phyloP scores from a whole-genome alignment of 2,329 filamentous ascomycete species.

The Ophiostoma tasmaniense region DNA sequence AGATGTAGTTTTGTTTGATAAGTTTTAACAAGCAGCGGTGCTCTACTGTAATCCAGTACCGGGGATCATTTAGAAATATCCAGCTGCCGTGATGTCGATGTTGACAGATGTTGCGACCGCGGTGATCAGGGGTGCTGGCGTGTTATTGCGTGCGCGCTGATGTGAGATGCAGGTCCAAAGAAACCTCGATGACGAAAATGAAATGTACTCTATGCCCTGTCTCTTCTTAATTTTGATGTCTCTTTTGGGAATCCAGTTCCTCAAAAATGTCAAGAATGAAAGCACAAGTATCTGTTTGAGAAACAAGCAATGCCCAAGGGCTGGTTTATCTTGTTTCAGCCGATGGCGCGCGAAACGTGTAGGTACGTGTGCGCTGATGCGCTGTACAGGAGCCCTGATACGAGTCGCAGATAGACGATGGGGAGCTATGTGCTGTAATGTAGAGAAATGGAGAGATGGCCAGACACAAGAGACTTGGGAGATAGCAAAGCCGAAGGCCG shows the following conservation, averaged over 20 bases:
- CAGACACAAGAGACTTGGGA: background rate
- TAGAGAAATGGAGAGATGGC: background rate
- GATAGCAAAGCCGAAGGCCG: background rate
- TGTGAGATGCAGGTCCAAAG: background rate
- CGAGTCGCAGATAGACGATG: background rate
- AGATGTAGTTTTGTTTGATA: background rate
- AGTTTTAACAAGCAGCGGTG: too few relatives aligned
- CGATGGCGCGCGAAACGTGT: background rate
- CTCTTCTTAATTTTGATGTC: background rate
- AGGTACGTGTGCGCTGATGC: background rate
- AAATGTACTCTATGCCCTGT: background rate
- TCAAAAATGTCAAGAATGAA: background rate
- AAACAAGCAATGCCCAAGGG: background rate
- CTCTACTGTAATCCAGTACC: background rate
- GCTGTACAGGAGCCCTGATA: background rate
- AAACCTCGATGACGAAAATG: background rate
- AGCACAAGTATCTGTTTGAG: background rate
- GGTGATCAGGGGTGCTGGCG: background rate
- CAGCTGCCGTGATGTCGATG: background rate
- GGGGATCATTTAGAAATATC: background rate
- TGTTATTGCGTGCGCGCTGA: background rate
- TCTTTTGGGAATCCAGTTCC: background rate
- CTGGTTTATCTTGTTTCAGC: background rate
- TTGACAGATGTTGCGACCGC: background rate
- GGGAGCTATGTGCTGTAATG: background rate